Base-by-base conservation (phyloP, 2,329 filamentous ascomycete genomes). In the Huntiella moniliformis region DNA sequence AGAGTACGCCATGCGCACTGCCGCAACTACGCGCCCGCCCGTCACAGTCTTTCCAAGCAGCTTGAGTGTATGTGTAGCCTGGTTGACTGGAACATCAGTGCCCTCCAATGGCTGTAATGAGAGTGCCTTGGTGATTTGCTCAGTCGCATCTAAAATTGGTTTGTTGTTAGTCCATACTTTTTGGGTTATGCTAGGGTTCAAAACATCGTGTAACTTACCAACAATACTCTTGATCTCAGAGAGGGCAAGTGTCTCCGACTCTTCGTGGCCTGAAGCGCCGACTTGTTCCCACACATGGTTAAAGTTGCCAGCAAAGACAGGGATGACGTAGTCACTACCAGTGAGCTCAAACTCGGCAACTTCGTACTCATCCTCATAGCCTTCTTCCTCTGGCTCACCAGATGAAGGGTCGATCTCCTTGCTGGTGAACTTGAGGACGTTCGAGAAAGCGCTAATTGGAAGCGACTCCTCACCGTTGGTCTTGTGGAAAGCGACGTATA, bases 351-450 rank as follows among this genome's bases (percentile, higher is more conserved):
- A 77, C 58, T 95, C 86, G 51, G 91, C 85, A 50, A 96, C 82
- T 64, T 95, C 84, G 59, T 98, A 98, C 65, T 98, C 91, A 57
- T 98, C 91, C 45, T 96, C 88, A 61, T 96, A 96, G 39, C 91
- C 91, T 40, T 67, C 72, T 12, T 93, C 86, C 61, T 98, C 91
- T 1, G 88, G 83, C 63, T 95, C 86, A 53, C 77, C 76, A n/a
- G 84, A 94, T 18, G 82, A 82, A 4, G 91, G 91, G 56, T 98
- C 91, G 53, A 98, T 91, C 64, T 98, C 91, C 66, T 95, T 96
- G 68, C 81, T 91, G 13, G 86, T 95, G 61, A 98, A 98, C 64
- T 91, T 95, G 58, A 98, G 79, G 35, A 84, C 68, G 63, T 96
- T 98, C 53, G 83, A 85, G 63, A 98, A 93, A 37, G 76, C 82